Base-by-base conservation (phyloP, 225 moss, liverwort and hornwort species). In the Climacium dendroides region DNA sequence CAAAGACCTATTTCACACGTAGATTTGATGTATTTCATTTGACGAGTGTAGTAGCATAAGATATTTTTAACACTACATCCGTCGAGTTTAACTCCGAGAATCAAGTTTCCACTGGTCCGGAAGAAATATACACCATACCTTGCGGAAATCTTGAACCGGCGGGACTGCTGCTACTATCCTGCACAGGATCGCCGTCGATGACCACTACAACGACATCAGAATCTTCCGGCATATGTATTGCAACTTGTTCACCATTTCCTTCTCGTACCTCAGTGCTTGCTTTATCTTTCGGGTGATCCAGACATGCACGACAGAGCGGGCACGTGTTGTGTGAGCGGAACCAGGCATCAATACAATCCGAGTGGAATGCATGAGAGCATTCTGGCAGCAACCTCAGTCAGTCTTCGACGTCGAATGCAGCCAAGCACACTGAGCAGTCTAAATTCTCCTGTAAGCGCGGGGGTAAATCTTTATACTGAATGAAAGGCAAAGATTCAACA, bases 321-420 rank as follows among this genome's bases (percentile, higher is more conserved):
- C 96, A 97, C n/a, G 95, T 93, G 30, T 79, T 93, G 76, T 96
- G 95, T 15, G 92, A 93, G 35, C 84, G 87, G 63, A 97, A 96
- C 96, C 96, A 97, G 73, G 85, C 88, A 85, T 91, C 92, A 35
- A 97, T 96, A 84, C 97, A 97, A 26, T 91, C 90, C 47, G 87
- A 91, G 84, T 97, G 96, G 82, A 97, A 97, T 80, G 83, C 92
- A 78, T 97, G 97, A 78, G 81, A 89, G 81, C 96, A 96, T 85
- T 90, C 89, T 32, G 95, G 96, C 47, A 96, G 89, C 66, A 95
- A 76, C 57, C 92, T 89, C 52, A 92, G 74, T 34, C 43, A 62
- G 58, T 96, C 94, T n/a, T 85, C 85, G 19, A 88, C 85, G 35
- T 79, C 90, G 61, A 96, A 94, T 37, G 91, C 75, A 71, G 88